Conservation (phyloP, 1,284 basidiomycete genomes). For the Ustilago sp. region DNA sequence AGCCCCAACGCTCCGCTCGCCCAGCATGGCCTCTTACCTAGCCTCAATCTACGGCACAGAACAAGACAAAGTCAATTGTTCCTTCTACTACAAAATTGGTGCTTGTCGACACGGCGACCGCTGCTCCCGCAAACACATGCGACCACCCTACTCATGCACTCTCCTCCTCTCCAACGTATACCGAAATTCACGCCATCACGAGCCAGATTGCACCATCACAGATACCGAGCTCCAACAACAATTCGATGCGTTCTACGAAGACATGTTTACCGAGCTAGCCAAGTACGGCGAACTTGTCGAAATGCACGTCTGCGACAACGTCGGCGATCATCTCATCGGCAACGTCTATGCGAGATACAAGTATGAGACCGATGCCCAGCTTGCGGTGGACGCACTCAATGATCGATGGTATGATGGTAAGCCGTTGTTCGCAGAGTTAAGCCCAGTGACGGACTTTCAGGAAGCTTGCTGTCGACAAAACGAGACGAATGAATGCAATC, state of each 20-base stretch:
- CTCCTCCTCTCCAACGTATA: conserved; percentile 98
- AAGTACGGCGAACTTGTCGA: conserved; percentile 96
- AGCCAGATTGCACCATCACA: conserved; percentile 83
- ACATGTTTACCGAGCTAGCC: conserved; percentile 79
- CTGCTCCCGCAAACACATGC: conserved; percentile 96
- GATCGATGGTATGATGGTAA: conserved; percentile 96
- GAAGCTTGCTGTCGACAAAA: conserved; percentile 96
- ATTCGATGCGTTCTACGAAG: conserved; percentile 97
- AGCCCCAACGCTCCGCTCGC: no score
- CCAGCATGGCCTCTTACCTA: conserved; percentile 51
- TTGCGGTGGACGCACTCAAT: conserved; percentile 91
- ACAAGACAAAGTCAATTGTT: conserved; percentile 93
- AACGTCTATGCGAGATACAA: conserved; percentile 99
- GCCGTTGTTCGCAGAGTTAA: conserved; percentile 98
- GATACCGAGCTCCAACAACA: conserved; percentile 87
- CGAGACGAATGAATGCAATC: conserved; percentile 76
- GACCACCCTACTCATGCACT: conserved; percentile 95
- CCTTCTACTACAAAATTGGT: conserved; percentile 97
- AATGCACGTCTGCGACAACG: conserved; percentile 97
- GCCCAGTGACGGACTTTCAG: conserved; percentile 97
- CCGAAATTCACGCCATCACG: conserved; percentile 90
- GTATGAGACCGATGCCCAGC: conserved; percentile 96
- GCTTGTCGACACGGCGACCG: conserved; percentile 95
- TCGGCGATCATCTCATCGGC: conserved; percentile 97
- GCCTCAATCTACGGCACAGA: conserved; percentile 72